Conservation (phyloP, 164 flowering plant genomes). For the Chimonanthus praecox region DNA sequence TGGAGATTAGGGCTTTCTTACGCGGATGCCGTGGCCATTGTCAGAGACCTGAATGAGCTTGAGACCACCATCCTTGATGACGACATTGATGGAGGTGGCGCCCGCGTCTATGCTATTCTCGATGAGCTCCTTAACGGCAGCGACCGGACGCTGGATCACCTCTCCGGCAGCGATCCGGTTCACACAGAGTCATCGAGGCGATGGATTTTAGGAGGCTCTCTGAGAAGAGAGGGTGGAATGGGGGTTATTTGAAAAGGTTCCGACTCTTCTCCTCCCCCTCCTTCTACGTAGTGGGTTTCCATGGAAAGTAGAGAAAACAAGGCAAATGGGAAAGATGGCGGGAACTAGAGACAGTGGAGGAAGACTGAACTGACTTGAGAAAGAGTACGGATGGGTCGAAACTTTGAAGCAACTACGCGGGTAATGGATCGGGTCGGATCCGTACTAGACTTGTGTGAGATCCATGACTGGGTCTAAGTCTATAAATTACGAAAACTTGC, state of each 20-base stretch:
- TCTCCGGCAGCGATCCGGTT: constrained; percentile 97
- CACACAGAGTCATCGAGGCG: constrained; percentile 80
- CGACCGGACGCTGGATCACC: constrained; percentile 89
- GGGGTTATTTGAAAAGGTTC: background rate
- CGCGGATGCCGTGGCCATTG: constrained; percentile 94
- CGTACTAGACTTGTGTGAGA: no score
- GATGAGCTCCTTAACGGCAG: constrained; percentile 91
- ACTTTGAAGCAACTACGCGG: no score
- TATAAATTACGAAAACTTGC: no score
- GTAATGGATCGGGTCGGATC: no score
- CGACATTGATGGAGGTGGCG: constrained; percentile 71
- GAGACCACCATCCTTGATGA: constrained; percentile 91
- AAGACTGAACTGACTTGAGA: background rate
- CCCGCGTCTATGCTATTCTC: constrained; percentile 94
- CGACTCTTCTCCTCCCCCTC: background rate
- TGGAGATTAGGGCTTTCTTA: constrained; percentile 14
- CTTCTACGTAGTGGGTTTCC: background rate
- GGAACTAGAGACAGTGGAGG: background rate
- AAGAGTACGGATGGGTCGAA: no score
- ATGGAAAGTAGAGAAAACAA: background rate
- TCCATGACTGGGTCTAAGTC: no score
- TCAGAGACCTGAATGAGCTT: constrained; percentile 97
- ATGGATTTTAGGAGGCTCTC: constrained; percentile 69
- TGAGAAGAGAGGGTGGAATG: background rate
- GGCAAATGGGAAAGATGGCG: background rate